Evolutionary conservation across 2,329 filamentous ascomycete genomes (phyloP).

Genomic region (Penicillium aurantiogriseum): DNA sequence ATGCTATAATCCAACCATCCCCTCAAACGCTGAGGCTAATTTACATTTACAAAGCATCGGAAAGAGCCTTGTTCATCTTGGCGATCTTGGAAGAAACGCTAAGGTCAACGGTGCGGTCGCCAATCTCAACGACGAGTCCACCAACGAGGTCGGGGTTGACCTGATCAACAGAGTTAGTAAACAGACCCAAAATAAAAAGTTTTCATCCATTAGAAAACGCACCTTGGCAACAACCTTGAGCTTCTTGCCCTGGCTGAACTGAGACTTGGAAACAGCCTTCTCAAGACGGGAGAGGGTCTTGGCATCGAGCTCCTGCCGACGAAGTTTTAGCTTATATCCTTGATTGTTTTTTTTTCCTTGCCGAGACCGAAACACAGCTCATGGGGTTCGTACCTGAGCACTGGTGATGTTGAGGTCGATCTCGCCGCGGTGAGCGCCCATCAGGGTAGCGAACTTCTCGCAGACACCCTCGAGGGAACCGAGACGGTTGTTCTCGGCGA

Average conservation of each 20-base stretch:
- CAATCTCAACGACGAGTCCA: conserved; percentile 91
- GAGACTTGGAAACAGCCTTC: conserved; percentile 81
- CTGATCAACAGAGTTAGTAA: conserved; percentile 44
- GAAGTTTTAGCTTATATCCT: background rate
- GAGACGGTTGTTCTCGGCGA: conserved; percentile 96
- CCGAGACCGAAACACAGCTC: background rate
- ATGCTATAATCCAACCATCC: conserved; percentile 25
- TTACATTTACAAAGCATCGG: conserved; percentile 83
- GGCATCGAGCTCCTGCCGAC: conserved; percentile 71
- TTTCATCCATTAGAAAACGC: conserved; percentile 28
- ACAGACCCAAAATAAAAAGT: background rate
- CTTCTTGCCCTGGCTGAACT: conserved; percentile 91
- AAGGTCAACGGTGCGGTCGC: conserved; percentile 96
- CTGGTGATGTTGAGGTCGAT: conserved; percentile 89
- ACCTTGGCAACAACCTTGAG: conserved; percentile 94
- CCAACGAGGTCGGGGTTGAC: conserved; percentile 94
- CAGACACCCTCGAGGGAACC: conserved; percentile 76
- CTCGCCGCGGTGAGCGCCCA: conserved; percentile 87
- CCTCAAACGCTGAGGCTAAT: conserved; percentile 24
- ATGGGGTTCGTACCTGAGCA: conserved; percentile 67
- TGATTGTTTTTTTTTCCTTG: background rate
- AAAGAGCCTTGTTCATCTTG: conserved; percentile 99
- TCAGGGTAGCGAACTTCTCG: conserved; percentile 82
- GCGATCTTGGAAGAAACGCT: conserved; percentile 91
- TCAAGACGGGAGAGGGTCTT: conserved; percentile 85